Evolutionary conservation across 1,139 yeast genomes (phyloP).

Genomic region (Meyerozyma smithsonii): DNA sequence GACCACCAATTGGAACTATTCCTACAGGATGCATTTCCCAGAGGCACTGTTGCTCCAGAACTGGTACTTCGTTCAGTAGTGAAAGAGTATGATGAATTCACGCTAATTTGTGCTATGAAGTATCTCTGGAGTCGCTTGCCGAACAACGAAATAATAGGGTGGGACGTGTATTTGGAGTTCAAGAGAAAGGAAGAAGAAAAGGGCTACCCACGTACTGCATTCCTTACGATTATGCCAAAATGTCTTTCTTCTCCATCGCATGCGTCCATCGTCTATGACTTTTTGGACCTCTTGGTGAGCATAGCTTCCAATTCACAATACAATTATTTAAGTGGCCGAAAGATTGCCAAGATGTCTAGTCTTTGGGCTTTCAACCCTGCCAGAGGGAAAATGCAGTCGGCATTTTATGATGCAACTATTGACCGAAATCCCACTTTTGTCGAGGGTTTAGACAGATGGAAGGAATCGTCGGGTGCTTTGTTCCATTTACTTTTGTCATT

Average conservation of each 20-base stretch:
- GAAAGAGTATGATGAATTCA: constrained; percentile 53
- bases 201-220: constrained; percentile 66
- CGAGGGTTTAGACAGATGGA: constrained; percentile 76
- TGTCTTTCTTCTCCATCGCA: constrained; percentile 81
- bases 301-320: constrained; percentile 77
- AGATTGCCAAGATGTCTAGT: constrained; percentile 77
- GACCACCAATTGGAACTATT: constrained; percentile 53
- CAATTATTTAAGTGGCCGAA: constrained; percentile 75
- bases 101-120: constrained; percentile 68
- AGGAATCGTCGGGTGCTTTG: constrained; percentile 78
- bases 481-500: constrained; percentile 77
- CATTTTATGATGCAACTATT: constrained; percentile 41
- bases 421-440: constrained; percentile 43
- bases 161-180: constrained; percentile 77
- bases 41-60: constrained; percentile 40
- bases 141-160: constrained; percentile 74
- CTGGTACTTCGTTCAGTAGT: constrained; percentile 33
- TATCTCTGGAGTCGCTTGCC: constrained; percentile 86
- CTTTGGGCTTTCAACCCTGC: constrained; percentile 73
- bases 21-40: constrained; percentile 48
- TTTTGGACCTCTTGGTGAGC: constrained; percentile 75
- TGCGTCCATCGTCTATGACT: constrained; percentile 85
- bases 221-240: constrained; percentile 75
- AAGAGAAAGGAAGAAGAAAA: constrained; percentile 60
- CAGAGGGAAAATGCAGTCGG: constrained; percentile 14